phyloP scores from a whole-genome alignment of 1,284 basidiomycete genomes.

The Apiotrichum gracile region DNA sequence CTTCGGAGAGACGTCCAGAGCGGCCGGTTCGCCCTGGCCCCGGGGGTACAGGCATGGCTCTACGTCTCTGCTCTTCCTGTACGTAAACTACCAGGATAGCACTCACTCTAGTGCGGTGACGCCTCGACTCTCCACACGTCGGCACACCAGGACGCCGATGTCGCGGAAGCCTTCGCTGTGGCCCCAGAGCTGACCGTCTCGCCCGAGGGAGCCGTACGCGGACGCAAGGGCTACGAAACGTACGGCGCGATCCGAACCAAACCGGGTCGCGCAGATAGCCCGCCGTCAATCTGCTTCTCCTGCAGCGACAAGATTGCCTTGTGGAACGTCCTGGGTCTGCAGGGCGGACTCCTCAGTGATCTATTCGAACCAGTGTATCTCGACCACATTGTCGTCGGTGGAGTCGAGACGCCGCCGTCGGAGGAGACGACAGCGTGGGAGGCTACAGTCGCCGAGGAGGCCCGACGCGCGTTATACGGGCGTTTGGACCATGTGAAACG shows the following conservation, averaged over 20 bases:
- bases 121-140: conserved; percentile 76
- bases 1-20: conserved; percentile 1
- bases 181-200: conserved; percentile 15
- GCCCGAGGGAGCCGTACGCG: conserved; percentile 54
- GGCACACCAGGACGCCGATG: conserved; percentile 59
- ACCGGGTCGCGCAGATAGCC: conserved; percentile 76
- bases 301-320: conserved; percentile 86
- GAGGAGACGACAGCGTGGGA: conserved; percentile 41
- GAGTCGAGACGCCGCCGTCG: conserved; percentile 48
- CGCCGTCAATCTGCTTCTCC: conserved; percentile 71
- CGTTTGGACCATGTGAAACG: conserved; percentile 18
- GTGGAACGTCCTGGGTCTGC: conserved; percentile 76
- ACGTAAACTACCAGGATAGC: conserved; percentile 30
- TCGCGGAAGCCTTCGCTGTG: conserved; percentile 53
- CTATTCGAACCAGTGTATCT: conserved; percentile 66
- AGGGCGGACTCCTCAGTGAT: conserved; percentile 64
- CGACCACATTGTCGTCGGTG: conserved; percentile 62
- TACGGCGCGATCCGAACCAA: conserved; percentile 78
- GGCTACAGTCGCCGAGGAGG: conserved; percentile 58
- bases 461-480: conserved; percentile 53
- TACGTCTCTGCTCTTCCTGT: conserved; percentile 94
- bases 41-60: conserved; percentile 57
- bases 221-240: conserved; percentile 68
- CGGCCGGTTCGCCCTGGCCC: conserved; percentile 52
- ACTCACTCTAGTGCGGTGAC: conserved; percentile 65